Evolutionary conservation across 2,329 filamentous ascomycete species (phyloP).

Genomic region (Pestalotiopsis sp.): DNA sequence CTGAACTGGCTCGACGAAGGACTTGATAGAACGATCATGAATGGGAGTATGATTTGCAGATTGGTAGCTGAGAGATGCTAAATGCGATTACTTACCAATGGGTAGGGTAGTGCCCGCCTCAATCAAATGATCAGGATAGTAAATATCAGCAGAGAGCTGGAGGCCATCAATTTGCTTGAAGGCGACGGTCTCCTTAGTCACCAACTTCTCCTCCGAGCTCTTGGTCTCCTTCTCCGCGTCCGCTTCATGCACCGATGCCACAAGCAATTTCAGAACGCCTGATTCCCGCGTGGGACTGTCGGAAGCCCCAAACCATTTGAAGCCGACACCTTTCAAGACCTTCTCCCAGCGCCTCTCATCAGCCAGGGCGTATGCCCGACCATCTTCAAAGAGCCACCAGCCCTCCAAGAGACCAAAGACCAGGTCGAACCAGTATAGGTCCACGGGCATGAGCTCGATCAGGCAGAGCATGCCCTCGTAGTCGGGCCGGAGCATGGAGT

Average conservation of each 20-base stretch:
- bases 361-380: conserved; percentile 20
- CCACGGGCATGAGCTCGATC: conserved; percentile 13
- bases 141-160: conserved; percentile 33
- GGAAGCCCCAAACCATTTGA: conserved; percentile 9
- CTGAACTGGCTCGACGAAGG: too few species aligned
- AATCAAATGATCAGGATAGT: conserved; percentile 25
- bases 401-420: conserved; percentile 37
- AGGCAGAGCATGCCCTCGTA: conserved; percentile 31
- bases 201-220: neutral
- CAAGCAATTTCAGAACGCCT: neutral
- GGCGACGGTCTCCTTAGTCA: conserved; percentile 17
- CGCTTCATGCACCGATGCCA: neutral
- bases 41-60: neutral
- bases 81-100: neutral
- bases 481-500: conserved; percentile 24
- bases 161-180: conserved; percentile 21
- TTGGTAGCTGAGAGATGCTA: neutral
- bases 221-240: neutral
- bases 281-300: neutral
- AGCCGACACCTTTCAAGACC: conserved; percentile 23
- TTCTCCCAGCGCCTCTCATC: conserved; percentile 24
- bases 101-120: neutral
- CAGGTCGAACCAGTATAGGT: conserved; percentile 31
- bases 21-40: neutral
- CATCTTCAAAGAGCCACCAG: conserved; percentile 36